Base-by-base conservation (phyloP, 2,329 filamentous ascomycete genomes). In the Sporothrix pseudoabietina region DNA sequence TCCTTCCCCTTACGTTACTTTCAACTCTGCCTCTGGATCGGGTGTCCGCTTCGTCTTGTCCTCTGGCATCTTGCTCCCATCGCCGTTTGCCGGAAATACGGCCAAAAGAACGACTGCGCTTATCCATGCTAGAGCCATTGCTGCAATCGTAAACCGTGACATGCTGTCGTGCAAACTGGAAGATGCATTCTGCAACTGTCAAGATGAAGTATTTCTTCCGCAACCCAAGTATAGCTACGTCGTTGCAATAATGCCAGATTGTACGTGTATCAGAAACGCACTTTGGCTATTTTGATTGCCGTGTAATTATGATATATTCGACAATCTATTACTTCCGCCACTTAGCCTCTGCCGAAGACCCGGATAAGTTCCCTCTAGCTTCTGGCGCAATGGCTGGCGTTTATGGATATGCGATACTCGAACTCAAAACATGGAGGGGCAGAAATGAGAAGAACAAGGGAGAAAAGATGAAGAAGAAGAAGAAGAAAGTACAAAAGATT, bases 281-380 rank as follows among this genome's bases (percentile, higher is more conserved):
- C 61, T 30, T 14, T 66, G 61, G 61, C 39, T 66, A 39, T 66
- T 47, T 63, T 63, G 19, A 63, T 63, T 30, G 61, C 61, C 39
- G 39, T 47, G 52, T 7, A 55, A 22, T 30, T 35, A 59, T 44
- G 59, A 16, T 44, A 63, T 44, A 44, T 44, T 41, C 44, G 59
- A 35, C 39, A 63, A 63, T 63, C 41, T 63, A 44, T 63, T 63
- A 19, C 35, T 3, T 7, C 22, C 22, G 35, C 35, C 3, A 14
- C 32, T 19, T 19, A 63, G 59, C 32, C 35, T 44, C 59, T 32
- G 55, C 10, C 26, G 30, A 59, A 30, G 55, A 22, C 19, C 52
- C 52, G 22, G 52, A 26, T 32, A 32, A 32, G 12, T 6, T 35
- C 12, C 14, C 16, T 49, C 14, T 19, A 14, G 10, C 6, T 16